Conservation (phyloP, 176 grass and related monocot genomes). For the Carex pumila region DNA sequence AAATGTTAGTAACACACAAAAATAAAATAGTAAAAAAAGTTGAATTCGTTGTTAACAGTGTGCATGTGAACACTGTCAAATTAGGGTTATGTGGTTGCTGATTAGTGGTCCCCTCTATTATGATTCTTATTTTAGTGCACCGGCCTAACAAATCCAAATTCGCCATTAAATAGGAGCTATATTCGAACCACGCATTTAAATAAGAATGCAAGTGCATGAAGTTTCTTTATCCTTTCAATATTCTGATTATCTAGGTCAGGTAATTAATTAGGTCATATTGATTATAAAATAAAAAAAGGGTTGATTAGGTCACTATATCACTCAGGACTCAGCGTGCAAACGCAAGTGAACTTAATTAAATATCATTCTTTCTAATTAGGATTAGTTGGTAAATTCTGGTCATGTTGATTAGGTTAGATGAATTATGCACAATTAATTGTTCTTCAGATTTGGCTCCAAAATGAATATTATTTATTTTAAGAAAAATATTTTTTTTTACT, state of each 20-base stretch:
- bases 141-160: background rate
- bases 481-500: no score
- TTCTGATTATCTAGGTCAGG: constrained; percentile 8
- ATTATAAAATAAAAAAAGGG: no score
- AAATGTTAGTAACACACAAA: no score
- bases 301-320: background rate
- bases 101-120: background rate
- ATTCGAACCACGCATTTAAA: background rate
- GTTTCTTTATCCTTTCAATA: background rate
- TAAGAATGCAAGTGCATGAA: background rate
- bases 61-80: no score
- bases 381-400: background rate
- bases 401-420: constrained; percentile 1
- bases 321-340: background rate
- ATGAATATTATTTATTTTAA: no score
- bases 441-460: no score
- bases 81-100: background rate
- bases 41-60: background rate
- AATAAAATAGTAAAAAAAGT: background rate
- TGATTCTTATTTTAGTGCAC: background rate
- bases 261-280: background rate
- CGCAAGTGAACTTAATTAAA: background rate
- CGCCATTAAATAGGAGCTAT: background rate
- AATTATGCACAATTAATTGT: background rate
- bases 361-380: background rate